phyloP scores from a whole-genome alignment of 768 basidiomycete species.

The Termitomyces eurrhizus region DNA sequence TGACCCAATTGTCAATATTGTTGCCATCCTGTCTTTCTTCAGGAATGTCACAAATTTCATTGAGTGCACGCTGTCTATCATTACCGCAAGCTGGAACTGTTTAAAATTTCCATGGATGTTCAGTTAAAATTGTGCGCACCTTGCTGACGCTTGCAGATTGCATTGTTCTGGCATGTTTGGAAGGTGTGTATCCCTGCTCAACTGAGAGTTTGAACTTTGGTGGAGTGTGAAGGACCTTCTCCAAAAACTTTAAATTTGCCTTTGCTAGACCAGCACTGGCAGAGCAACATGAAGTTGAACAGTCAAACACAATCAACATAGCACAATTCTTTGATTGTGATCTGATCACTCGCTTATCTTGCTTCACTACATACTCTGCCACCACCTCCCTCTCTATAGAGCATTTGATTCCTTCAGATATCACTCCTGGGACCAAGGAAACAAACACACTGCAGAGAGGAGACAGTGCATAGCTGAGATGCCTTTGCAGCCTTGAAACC shows the following conservation, averaged over 20 bases:
- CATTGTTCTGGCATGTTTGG: background rate
- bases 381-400: background rate
- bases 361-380: background rate
- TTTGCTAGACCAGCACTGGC: background rate
- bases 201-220: background rate
- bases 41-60: background rate
- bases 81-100: background rate
- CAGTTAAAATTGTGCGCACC: background rate
- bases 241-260: background rate
- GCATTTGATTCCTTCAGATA: background rate
- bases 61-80: background rate
- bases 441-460: background rate
- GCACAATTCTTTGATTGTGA: too few species aligned
- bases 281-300: background rate
- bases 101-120: too few species aligned
- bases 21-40: background rate
- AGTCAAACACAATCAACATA: background rate
- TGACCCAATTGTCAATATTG: background rate
- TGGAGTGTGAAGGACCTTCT: background rate
- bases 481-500: too few species aligned
- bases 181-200: background rate
- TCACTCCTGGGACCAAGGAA: background rate
- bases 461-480: background rate
- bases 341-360: too few species aligned
- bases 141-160: background rate